These are phyloP conservation scores for Quercus engelmannii DNA, from an alignment of 306 rosid species.

Conservation along the genomic window DNA sequence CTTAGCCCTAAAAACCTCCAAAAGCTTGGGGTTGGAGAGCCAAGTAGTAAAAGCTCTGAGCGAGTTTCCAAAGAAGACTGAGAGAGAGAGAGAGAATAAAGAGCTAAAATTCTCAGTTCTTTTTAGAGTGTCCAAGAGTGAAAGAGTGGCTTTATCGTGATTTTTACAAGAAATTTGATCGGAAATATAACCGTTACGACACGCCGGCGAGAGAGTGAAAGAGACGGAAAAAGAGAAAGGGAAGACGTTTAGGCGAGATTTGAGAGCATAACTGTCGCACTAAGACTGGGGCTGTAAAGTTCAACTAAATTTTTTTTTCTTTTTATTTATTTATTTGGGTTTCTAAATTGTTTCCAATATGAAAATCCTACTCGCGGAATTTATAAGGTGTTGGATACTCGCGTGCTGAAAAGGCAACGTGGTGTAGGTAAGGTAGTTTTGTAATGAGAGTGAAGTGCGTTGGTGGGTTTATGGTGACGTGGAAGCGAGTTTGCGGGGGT, in stretches of 20 bases:
- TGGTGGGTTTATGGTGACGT: neutral
- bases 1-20: neutral
- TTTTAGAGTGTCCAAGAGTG: no score
- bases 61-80: neutral
- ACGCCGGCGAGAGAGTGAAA: slow-evolving; percentile 11
- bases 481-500: slow-evolving; percentile 10
- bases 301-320: neutral
- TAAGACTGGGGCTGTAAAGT: slow-evolving; percentile 13
- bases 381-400: slow-evolving; percentile 15
- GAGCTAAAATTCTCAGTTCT: neutral
- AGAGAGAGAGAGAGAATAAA: neutral
- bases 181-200: slow-evolving; percentile 57
- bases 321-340: no score
- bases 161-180: slow-evolving; percentile 4
- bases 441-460: neutral
- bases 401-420: slow-evolving; percentile 5
- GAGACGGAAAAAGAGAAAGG: neutral
- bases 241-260: slow-evolving; percentile 29
- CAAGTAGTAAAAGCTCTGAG: neutral
- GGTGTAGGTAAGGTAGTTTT: slow-evolving; percentile 11
- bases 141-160: neutral
- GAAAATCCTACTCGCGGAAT: slow-evolving; percentile 27
- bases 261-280: slow-evolving; percentile 57
- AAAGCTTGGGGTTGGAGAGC: neutral
- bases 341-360: neutral